These are phyloP conservation scores for Xylariaceae sp. DNA, from an alignment of 2,329 filamentous ascomycete species.

Conservation along the genomic window DNA sequence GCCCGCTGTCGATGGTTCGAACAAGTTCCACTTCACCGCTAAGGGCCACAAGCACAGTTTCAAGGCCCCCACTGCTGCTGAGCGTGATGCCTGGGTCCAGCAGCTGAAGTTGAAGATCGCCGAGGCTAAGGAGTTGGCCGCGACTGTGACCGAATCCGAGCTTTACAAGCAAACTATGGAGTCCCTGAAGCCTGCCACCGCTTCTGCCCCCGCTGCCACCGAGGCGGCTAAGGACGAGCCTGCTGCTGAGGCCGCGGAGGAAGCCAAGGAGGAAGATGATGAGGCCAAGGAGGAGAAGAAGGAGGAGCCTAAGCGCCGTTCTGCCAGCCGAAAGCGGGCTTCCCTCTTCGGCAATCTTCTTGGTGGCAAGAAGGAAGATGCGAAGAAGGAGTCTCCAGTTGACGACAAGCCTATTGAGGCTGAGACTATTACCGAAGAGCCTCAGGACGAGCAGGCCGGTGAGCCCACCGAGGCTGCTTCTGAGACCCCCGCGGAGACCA, in stretches of 20 bases:
- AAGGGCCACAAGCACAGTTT: slow-evolving; percentile 90
- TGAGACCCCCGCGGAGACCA: slow-evolving; percentile 33
- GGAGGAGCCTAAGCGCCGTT: slow-evolving; percentile 57
- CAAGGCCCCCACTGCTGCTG: slow-evolving; percentile 67
- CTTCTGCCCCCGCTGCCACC: slow-evolving; percentile 32
- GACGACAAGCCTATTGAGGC: slow-evolving; percentile 37
- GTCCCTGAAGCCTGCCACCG: slow-evolving; percentile 52
- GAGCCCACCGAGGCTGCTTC: slow-evolving; percentile 29
- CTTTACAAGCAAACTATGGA: slow-evolving; percentile 83
- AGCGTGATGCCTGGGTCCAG: slow-evolving; percentile 89
- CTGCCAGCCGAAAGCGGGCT: slow-evolving; percentile 59
- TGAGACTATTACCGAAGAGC: slow-evolving; percentile 28
- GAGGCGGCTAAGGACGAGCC: slow-evolving; percentile 42
- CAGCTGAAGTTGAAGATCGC: slow-evolving; percentile 76
- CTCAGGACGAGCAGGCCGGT: slow-evolving; percentile 26
- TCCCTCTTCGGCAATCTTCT: slow-evolving; percentile 58
- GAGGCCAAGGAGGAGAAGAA: slow-evolving; percentile 43
- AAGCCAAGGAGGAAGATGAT: slow-evolving; percentile 44
- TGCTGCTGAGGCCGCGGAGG: slow-evolving; percentile 33
- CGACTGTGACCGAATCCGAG: slow-evolving; percentile 70
- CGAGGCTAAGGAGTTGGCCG: slow-evolving; percentile 77
- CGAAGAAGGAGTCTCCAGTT: slow-evolving; percentile 32
- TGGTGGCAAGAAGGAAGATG: slow-evolving; percentile 49
- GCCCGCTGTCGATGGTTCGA: slow-evolving; percentile 66
- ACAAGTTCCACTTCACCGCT: slow-evolving; percentile 81